Evolutionary conservation across 1,139 yeast species (phyloP), one percentile per base, ranked within the genome.

Genomic region (Nakaseomyces delphensis): DNA sequence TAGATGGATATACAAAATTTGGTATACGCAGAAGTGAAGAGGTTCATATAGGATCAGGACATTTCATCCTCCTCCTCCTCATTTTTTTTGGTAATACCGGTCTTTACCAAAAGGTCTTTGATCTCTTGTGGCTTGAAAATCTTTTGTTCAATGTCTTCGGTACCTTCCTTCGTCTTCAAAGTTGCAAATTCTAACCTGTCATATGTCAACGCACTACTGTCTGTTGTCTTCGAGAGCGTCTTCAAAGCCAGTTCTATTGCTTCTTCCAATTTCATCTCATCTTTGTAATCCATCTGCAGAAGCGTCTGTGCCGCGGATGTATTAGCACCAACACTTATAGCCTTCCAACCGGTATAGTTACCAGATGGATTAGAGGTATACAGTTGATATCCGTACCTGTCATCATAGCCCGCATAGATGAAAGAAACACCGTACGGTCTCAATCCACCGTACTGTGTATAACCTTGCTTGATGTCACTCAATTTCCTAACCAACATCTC

Each of bases 351-450:
- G 30, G 94, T 79, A 63, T 87, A 93, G 66, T 93, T 93, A 29
- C 99, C 99, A 0, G 95, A 83, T 11, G 99, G 99, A 62, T 93
- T 91, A 16, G 95, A 83, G 15, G 96, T 89, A 66, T 83, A 93
- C 53, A 93, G 72, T 66, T 93, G 98, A 70, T 83, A 91, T 40
- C 89, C 86, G 56, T 81, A 83, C 56, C 86, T 70, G 46, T 86
- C 93, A 62, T 93, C 98, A 62, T 82, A 83, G 4, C 99, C 99
- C 8, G 97, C 98, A 60, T 85, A 91, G 50, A 93, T 76, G 67
- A 93, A 87, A 48, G 95, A 83, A 38, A 91, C 98, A 55, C 99
- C 98, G 64, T 87, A 93, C 21, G 99, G 99, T 66, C 99, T 80
- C 60, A 91, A 74, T 37, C 98, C 99, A 59, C 99, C 99, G 60